Base-by-base conservation (phyloP, 1,284 basidiomycete genomes). In the Bothia castanella region DNA sequence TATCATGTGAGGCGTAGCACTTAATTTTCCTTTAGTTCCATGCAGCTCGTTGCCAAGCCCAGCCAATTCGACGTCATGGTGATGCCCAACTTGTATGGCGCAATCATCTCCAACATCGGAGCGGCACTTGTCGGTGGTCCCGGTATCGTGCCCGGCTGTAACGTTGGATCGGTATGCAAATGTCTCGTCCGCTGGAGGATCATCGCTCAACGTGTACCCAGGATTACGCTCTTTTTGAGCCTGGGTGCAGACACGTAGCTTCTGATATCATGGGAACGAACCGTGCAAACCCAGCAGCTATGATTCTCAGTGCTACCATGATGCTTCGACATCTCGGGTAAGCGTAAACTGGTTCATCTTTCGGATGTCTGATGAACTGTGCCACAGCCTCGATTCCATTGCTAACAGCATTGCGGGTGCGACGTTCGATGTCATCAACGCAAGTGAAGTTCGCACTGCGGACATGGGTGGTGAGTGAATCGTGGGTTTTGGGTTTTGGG, bases 21-120 rank as follows among this genome's bases (percentile, higher is more conserved):
- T 51, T 36, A 48, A 30, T 19, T 42, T 48, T 25, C 25, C 11
- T 36, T 17, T 59, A 92, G 89, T 51, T 96, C 95, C 46, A 98
- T 99, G 96, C 96, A 99, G 74, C 87, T 99, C 59, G 96, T 98
- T 56, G 89, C 92, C 40, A 90, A 87, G 63, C 96, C 96, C 27
- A 79, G 82, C 63, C 97, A 99, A 72, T 99, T 98, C 66, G 96
- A 98, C 68, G 96, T 98, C 55, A 97, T 99, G 94, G 95, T 97
- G 68, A 97, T 97, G 93, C 93, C 92, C 51, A 95, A 95, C 70
- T 68, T 90, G 67, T 98, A 98, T 74, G 96, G 96, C 56, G 95
- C 94, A 66, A 98, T 99, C 62, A 91, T 97, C 55, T 93, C 92
- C 58, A 98, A 99, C 79, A 98, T 99, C 56, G 96, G 96, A 63